A percentile compares a stretch with the other conserved stretches of the same genome.
Conservation (phyloP, 164 flowering plant genomes). For the Chloranthus sessilifolius region DNA sequence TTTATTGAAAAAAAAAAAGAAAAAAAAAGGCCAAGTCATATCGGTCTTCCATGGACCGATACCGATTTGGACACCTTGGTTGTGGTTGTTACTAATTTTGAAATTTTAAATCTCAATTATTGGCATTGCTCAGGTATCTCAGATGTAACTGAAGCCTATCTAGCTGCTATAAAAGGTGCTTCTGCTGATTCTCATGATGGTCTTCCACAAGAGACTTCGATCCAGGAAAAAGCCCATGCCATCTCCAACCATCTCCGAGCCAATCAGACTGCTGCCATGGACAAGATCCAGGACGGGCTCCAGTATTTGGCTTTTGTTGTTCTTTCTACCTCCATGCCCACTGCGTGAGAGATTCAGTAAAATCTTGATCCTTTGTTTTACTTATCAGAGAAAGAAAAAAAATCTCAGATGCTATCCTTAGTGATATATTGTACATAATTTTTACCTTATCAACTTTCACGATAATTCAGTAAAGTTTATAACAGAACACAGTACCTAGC, state of each 20-base stretch:
- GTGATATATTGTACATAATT: too few relatives aligned
- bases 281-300: slow-evolving; percentile 81
- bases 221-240: slow-evolving; percentile 61
- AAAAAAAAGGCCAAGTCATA: too few relatives aligned
- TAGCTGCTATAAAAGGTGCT: slow-evolving; percentile 54
- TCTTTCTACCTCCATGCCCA: slow-evolving; percentile 65
- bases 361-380: too few relatives aligned
- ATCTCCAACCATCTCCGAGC: slow-evolving; percentile 54
- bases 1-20: too few relatives aligned
- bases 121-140: slow-evolving; percentile 35
- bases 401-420: too few relatives aligned
- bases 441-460: too few relatives aligned
- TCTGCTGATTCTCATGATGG: slow-evolving; percentile 42
- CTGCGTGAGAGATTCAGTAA: slow-evolving; percentile 35
- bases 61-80: too few relatives aligned
- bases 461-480: too few relatives aligned
- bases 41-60: too few relatives aligned
- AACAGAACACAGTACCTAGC: too few relatives aligned
- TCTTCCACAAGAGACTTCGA: slow-evolving; percentile 31
- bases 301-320: slow-evolving; percentile 68
- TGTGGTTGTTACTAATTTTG: too few relatives aligned
- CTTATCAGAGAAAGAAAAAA: too few relatives aligned
- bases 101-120: neutral
- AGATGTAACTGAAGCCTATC: slow-evolving; percentile 76
- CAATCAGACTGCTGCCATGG: slow-evolving; percentile 50